Conservation (phyloP, 2,329 filamentous ascomycete genomes). For the Pseudogymnoascus sp. region DNA sequence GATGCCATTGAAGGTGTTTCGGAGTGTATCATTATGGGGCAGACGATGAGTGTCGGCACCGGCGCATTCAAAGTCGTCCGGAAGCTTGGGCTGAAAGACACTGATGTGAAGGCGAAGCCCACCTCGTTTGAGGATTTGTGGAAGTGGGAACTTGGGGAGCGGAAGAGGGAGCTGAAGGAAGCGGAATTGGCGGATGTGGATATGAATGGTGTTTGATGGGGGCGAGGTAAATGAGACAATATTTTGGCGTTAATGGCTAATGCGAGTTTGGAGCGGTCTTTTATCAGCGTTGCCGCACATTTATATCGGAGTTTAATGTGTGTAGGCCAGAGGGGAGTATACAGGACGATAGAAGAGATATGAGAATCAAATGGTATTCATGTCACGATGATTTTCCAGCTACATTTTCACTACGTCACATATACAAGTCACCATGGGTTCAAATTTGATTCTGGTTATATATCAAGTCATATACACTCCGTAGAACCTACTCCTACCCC, state of each 20-base stretch:
- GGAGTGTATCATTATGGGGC: constrained; percentile 97
- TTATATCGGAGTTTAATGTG: not conserved
- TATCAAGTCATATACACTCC: not conserved
- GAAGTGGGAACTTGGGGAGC: constrained; percentile 29
- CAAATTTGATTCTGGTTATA: not conserved
- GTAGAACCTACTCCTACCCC: not conserved
- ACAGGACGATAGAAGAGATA: not conserved
- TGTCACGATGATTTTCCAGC: not conserved
- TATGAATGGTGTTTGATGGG: constrained; percentile 5
- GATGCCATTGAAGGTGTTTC: constrained; percentile 89
- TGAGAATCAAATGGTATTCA: constrained; percentile 7
- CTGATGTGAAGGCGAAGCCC: constrained; percentile 40
- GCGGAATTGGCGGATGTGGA: not conserved
- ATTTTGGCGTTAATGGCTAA: not conserved
- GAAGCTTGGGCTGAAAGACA: constrained; percentile 57
- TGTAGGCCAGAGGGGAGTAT: not conserved
- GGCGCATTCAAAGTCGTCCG: constrained; percentile 86
- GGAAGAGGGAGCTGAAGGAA: constrained; percentile 17
- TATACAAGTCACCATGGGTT: not conserved
- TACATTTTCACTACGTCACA: not conserved
- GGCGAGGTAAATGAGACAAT: not conserved
- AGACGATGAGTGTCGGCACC: constrained; percentile 85
- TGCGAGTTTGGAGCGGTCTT: not conserved
- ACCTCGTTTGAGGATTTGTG: constrained; percentile 67
- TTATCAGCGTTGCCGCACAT: not conserved